These are phyloP conservation scores for Venturia aucupariae DNA, from an alignment of 2,329 filamentous ascomycete genomes.

Conservation along the genomic window DNA sequence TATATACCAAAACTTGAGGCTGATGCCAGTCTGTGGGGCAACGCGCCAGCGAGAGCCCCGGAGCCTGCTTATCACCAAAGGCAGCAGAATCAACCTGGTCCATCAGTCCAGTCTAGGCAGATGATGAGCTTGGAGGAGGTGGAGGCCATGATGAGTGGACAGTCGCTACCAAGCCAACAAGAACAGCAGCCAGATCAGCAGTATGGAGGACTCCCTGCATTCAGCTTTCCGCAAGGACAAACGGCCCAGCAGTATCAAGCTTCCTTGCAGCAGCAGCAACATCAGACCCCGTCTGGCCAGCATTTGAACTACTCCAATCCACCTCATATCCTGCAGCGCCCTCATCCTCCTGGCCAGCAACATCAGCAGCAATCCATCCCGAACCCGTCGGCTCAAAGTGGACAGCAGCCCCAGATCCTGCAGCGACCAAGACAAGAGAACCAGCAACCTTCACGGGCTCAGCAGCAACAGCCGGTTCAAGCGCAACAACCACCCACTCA, in stretches of 20 bases:
- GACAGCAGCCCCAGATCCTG: slow-evolving; percentile 28
- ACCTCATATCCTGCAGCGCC: slow-evolving; percentile 41
- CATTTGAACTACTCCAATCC: slow-evolving; percentile 34
- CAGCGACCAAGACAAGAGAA: slow-evolving; percentile 24
- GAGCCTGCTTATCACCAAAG: slow-evolving; percentile 21
- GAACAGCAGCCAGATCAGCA: slow-evolving; percentile 16
- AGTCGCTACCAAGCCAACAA: slow-evolving; percentile 18
- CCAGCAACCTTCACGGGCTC: slow-evolving; percentile 18
- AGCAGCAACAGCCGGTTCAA: slow-evolving; percentile 18
- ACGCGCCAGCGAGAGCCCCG: slow-evolving; percentile 50
- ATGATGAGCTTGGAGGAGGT: slow-evolving; percentile 96
- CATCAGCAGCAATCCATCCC: slow-evolving; percentile 30
- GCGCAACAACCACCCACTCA: slow-evolving; percentile 19
- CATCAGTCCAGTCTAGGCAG: slow-evolving; percentile 48
- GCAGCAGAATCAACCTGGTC: slow-evolving; percentile 22
- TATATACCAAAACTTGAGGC: slow-evolving; percentile 86
- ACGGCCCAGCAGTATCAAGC: slow-evolving; percentile 18
- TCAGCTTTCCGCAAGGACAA: slow-evolving; percentile 16
- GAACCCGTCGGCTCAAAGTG: slow-evolving; percentile 17
- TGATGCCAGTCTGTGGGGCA: slow-evolving; percentile 87
- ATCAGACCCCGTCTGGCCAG: slow-evolving; percentile 20
- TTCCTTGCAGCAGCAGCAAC: slow-evolving; percentile 22
- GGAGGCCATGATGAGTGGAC: slow-evolving; percentile 73
- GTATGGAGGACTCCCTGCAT: not conserved
- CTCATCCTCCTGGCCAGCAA: slow-evolving; percentile 25